These are phyloP conservation scores for Arxiozyma slooffiae DNA, from an alignment of 1,139 yeast genomes.

Conservation along the genomic window DNA sequence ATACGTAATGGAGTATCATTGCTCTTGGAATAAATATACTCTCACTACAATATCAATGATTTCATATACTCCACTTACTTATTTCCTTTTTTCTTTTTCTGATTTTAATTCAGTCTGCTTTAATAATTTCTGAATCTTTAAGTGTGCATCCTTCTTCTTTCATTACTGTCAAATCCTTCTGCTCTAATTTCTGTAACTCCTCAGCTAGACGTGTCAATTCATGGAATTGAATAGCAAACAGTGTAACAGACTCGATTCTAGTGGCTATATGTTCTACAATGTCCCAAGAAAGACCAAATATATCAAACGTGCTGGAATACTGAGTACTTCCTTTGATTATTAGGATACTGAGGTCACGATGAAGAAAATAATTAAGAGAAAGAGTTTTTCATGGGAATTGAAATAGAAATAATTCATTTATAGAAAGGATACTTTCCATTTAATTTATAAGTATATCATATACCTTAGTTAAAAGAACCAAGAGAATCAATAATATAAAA, in stretches of 20 bases:
- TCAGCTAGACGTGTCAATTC: slow-evolving; percentile 76
- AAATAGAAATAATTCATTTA: no score
- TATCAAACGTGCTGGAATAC: slow-evolving; percentile 93
- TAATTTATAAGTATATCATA: no score
- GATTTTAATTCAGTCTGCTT: slow-evolving; percentile 11
- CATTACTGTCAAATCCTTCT: slow-evolving; percentile 22
- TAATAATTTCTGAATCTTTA: slow-evolving; percentile 19
- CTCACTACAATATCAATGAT: slow-evolving; percentile 6
- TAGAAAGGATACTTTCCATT: no score
- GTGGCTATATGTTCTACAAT: slow-evolving; percentile 77
- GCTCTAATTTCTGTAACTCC: slow-evolving; percentile 40
- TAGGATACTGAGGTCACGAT: no score
- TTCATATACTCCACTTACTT: slow-evolving; percentile 19
- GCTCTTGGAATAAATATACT: not conserved
- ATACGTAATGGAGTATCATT: not conserved
- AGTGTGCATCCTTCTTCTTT: slow-evolving; percentile 20
- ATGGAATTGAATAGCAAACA: slow-evolving; percentile 96
- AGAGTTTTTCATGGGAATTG: no score
- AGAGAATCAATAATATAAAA: no score
- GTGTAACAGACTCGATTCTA: slow-evolving; percentile 62
- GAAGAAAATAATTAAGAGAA: no score
- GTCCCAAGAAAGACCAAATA: slow-evolving; percentile 96
- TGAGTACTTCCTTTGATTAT: no score
- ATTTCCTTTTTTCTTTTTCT: slow-evolving; percentile 9
- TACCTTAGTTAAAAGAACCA: no score